Evolutionary conservation across 1,284 basidiomycete species (phyloP).

Genomic region (Malassezia brasiliensis): DNA sequence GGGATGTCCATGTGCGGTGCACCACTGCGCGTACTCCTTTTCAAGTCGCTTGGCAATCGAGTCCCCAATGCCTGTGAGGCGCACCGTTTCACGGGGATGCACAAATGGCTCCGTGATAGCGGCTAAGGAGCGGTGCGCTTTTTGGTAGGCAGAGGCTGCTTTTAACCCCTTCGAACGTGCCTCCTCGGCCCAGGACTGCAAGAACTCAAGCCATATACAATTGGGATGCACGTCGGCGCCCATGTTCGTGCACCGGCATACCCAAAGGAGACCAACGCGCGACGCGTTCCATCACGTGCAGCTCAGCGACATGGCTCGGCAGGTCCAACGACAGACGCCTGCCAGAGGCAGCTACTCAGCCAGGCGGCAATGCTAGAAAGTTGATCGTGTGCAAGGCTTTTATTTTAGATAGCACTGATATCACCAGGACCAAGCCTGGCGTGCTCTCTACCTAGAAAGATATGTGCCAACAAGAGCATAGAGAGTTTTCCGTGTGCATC

Average conservation of each 20-base stretch:
- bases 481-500: not conserved
- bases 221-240: not conserved
- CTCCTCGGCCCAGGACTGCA: slow-evolving; percentile 30
- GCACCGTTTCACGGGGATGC: slow-evolving; percentile 35
- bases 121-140: slow-evolving; percentile 30
- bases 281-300: no score
- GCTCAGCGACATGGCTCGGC: no score
- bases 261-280: no score
- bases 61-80: slow-evolving; percentile 31
- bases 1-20: slow-evolving; percentile 18
- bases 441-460: slow-evolving; percentile 5
- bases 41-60: slow-evolving; percentile 34
- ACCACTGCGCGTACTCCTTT: slow-evolving; percentile 31
- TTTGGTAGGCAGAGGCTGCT: slow-evolving; percentile 27
- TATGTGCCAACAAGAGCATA: slow-evolving; percentile 8
- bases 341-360: no score
- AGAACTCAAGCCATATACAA: slow-evolving; percentile 31
- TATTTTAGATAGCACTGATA: not conserved
- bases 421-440: not conserved
- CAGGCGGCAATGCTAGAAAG: not conserved
- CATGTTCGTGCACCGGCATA: not conserved
- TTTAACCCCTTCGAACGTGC: slow-evolving; percentile 31
- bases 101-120: slow-evolving; percentile 25
- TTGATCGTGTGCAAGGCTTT: not conserved
- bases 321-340: no score